Conservation (phyloP, 2,329 filamentous ascomycete genomes). For the Fusarium lateritium region DNA sequence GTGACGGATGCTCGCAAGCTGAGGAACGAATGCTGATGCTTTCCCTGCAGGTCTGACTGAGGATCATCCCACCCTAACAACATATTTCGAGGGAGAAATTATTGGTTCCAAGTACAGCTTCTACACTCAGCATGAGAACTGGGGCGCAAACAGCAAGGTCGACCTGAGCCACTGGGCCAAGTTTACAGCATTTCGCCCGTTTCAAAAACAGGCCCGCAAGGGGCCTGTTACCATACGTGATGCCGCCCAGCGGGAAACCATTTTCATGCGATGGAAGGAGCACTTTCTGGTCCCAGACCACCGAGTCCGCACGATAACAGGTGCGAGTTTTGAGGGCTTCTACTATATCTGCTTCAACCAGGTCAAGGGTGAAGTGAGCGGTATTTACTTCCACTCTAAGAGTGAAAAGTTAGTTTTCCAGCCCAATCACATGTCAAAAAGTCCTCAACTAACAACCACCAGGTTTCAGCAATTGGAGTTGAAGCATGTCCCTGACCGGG, state of each 20-base stretch:
- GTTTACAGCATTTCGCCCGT: constrained; percentile 87
- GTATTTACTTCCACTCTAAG: constrained; percentile 98
- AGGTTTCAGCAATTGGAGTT: constrained; percentile 95
- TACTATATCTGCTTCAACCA: constrained; percentile 99
- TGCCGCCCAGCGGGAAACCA: constrained; percentile 83
- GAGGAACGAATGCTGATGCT: constrained; percentile 29
- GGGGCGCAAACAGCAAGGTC: constrained; percentile 93
- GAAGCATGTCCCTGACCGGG: constrained; percentile 86
- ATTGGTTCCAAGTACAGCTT: constrained; percentile 97
- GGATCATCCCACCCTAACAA: constrained; percentile 97
- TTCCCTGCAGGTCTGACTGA: constrained; percentile 81
- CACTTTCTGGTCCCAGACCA: constrained; percentile 98
- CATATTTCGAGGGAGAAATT: constrained; percentile 98
- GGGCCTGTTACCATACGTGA: constrained; percentile 74
- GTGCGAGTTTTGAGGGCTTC: constrained; percentile 97
- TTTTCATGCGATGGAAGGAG: constrained; percentile 99
- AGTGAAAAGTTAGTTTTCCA: constrained; percentile 86
- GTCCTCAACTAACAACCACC: constrained; percentile 16
- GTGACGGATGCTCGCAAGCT: constrained; percentile 10
- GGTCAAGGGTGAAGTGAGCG: constrained; percentile 85
- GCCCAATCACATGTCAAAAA: background rate
- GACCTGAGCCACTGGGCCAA: constrained; percentile 95
- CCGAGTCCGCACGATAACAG: constrained; percentile 88
- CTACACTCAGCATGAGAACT: constrained; percentile 87
- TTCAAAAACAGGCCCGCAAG: constrained; percentile 71